A percentile compares a stretch with the other conserved stretches of the same genome.
Conservation (phyloP, 805 yeast genomes). For the Ogataea kodamae region DNA sequence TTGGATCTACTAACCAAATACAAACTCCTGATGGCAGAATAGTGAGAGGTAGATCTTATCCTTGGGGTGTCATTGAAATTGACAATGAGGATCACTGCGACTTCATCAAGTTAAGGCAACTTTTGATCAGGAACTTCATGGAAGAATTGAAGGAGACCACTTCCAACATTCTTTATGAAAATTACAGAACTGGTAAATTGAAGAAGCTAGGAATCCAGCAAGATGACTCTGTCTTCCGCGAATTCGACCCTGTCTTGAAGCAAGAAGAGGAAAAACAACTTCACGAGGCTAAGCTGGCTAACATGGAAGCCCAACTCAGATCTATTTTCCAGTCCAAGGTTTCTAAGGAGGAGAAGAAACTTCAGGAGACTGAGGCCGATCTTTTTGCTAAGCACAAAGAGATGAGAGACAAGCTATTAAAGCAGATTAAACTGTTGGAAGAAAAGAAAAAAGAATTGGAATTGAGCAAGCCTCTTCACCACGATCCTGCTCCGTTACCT, state of each 20-base stretch:
- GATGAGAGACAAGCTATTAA: constrained; percentile 89
- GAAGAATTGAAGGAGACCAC: constrained; percentile 93
- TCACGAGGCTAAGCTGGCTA: constrained; percentile 90
- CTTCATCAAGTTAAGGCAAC: constrained; percentile 82
- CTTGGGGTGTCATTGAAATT: constrained; percentile 96
- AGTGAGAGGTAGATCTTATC: constrained; percentile 90
- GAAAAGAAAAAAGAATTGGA: constrained; percentile 84
- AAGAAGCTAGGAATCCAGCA: constrained; percentile 81
- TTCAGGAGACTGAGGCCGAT: constrained; percentile 95
- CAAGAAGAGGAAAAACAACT: constrained; percentile 91
- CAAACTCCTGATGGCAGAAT: constrained; percentile 68
- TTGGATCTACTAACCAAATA: constrained; percentile 79
- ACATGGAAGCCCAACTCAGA: constrained; percentile 96
- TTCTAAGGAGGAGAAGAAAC: constrained; percentile 91
- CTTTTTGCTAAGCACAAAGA: constrained; percentile 93
- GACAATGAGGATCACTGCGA: constrained; percentile 94
- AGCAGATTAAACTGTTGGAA: constrained; percentile 85
- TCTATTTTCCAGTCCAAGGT: constrained; percentile 95
- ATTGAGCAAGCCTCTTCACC: constrained; percentile 48
- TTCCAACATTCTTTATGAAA: constrained; percentile 71
- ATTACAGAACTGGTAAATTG: constrained; percentile 83
- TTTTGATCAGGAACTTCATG: constrained; percentile 83
- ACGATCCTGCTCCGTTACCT: constrained; percentile 33
- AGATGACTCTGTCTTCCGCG: constrained; percentile 89
- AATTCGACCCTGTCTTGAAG: constrained; percentile 86